phyloP scores from a whole-genome alignment of 2,329 filamentous ascomycete species.

The Fusarium longipes region DNA sequence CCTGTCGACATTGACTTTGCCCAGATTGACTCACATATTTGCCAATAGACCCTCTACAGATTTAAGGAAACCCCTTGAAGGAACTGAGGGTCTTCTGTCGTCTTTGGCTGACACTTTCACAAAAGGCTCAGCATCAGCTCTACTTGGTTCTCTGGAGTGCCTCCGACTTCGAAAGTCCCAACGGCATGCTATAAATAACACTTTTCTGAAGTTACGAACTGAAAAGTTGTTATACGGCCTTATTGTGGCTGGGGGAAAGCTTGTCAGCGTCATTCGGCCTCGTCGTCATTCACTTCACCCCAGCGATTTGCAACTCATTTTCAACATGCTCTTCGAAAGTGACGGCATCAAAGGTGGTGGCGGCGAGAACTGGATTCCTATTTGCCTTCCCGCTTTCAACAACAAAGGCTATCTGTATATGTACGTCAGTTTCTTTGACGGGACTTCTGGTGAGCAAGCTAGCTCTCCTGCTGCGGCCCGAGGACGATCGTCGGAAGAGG shows the following conservation, averaged over 20 bases:
- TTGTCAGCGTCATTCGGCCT: conserved; percentile 94
- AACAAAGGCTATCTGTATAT: conserved; percentile 97
- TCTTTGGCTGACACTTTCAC: conserved; percentile 96
- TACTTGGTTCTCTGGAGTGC: conserved; percentile 92
- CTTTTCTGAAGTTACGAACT: conserved; percentile 80
- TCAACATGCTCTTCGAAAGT: conserved; percentile 99
- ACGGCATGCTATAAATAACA: conserved; percentile 85
- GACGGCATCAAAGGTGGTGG: conserved; percentile 88
- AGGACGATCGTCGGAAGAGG: conserved; percentile 75
- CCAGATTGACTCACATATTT: conserved; percentile 87
- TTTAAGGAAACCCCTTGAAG: conserved; percentile 86
- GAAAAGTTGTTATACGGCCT: conserved; percentile 90
- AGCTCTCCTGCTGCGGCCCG: conserved; percentile 67
- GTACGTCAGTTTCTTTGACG: conserved; percentile 95
- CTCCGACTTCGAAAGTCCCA: conserved; percentile 92
- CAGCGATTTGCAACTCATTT: conserved; percentile 93
- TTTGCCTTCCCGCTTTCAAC: conserved; percentile 97
- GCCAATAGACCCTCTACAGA: conserved; percentile 93
- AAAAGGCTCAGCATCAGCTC: conserved; percentile 85
- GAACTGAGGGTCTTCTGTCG: conserved; percentile 89
- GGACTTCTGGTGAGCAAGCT: conserved; percentile 56
- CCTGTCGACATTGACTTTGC: conserved; percentile 90
- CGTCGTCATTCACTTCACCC: conserved; percentile 96
- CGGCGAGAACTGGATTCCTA: conserved; percentile 96
- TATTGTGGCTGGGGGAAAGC: conserved; percentile 88